Percentiles rank a stretch among this genome's conserved stretches.
These are phyloP conservation scores for Phytophthora fragariaefolia DNA, from an alignment of 352 stramenopile species.

Conservation along the genomic window DNA sequence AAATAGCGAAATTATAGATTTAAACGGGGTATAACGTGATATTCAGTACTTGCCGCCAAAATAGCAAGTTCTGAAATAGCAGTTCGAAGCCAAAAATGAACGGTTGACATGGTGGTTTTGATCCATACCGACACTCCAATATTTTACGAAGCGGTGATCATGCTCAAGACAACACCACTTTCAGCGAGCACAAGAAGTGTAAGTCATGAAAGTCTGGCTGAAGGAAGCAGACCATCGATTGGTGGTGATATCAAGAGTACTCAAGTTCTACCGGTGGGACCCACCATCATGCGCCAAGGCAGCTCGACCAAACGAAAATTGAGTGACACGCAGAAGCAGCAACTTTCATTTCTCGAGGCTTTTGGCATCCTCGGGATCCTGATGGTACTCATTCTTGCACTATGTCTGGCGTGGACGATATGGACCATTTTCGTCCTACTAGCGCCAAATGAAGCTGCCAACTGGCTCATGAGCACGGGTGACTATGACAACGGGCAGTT, in stretches of 20 bases:
- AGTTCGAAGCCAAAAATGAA: no score
- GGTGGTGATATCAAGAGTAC: background rate
- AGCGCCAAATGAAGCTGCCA: conserved; percentile 30
- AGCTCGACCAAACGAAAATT: conserved; percentile 2
- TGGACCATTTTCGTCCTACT: conserved; percentile 32
- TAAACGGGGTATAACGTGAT: no score
- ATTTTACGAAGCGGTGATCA: background rate
- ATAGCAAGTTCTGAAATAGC: no score
- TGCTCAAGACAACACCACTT: background rate
- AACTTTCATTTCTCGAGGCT: conserved; percentile 15
- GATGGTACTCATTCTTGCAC: conserved; percentile 10
- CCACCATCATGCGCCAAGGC: background rate
- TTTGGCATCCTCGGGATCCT: conserved; percentile 17
- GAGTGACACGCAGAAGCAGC: background rate
- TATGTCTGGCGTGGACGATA: conserved; percentile 21
- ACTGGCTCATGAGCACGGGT: conserved; percentile 31
- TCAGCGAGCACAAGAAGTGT: background rate
- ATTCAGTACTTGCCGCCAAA: conserved; percentile 2
- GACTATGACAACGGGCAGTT: conserved; percentile 36
- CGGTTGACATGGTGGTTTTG: no score
- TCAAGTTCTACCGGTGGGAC: conserved; percentile 5
- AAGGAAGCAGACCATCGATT: background rate
- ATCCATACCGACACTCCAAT: no score
- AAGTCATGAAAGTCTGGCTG: background rate
- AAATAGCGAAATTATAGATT: background rate